Percentiles rank a stretch among this genome's conserved stretches.
These are phyloP conservation scores for Colletotrichum destructivum DNA, from an alignment of 2,329 filamentous ascomycete genomes.

Conservation along the genomic window DNA sequence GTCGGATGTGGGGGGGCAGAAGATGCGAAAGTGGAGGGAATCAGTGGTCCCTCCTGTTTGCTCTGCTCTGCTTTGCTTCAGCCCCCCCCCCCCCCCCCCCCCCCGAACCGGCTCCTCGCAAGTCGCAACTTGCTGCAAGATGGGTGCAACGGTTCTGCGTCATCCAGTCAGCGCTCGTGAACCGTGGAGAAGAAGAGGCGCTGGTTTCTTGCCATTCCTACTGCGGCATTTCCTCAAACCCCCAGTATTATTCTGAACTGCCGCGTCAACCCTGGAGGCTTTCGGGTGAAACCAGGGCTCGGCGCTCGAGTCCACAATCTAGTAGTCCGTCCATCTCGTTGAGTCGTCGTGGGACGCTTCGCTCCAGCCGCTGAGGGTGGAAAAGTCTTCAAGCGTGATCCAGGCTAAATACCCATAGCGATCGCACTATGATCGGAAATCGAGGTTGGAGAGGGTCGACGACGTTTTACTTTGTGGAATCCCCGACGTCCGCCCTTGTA, in stretches of 20 bases:
- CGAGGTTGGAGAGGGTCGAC: conserved; percentile 18
- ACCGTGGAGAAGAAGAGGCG: conserved; percentile 15
- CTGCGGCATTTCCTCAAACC: conserved; percentile 36
- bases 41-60: background rate
- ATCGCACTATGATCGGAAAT: conserved; percentile 21
- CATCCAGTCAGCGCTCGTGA: conserved; percentile 11
- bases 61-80: background rate
- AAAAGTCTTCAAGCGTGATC: conserved; percentile 32
- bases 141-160: conserved; percentile 8
- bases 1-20: conserved; percentile 15
- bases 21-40: background rate
- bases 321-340: background rate
- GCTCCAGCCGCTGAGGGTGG: conserved; percentile 11
- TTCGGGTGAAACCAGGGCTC: conserved; percentile 10
- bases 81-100: too few relatives aligned
- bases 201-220: conserved; percentile 2
- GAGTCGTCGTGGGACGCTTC: conserved; percentile 5
- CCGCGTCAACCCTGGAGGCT: conserved; percentile 31
- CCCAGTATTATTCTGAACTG: conserved; percentile 23
- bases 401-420: conserved; percentile 36
- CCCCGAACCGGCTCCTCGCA: background rate
- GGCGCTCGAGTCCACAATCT: conserved; percentile 17
- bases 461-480: conserved; percentile 19
- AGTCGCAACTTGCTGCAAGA: background rate
- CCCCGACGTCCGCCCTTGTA: background rate